These are phyloP conservation scores for Mucor indicus DNA, from an alignment of 371 early-diverging fungal species.

Conservation along the genomic window DNA sequence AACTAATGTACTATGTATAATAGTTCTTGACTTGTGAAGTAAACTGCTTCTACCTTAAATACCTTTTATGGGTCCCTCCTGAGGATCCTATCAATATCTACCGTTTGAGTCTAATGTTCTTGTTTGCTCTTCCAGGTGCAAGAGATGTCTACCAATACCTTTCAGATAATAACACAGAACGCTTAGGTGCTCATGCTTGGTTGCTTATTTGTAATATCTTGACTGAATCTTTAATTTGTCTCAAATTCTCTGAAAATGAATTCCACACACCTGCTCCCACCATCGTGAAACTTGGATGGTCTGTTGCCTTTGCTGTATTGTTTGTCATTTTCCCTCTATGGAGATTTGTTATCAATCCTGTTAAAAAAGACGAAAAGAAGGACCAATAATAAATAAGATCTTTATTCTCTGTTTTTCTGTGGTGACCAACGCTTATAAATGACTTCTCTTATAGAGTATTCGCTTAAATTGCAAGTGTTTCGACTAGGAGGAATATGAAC, in stretches of 20 bases:
- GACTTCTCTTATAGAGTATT: slow-evolving; percentile 47
- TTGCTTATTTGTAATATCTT: slow-evolving; percentile 80
- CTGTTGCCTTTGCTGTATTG: slow-evolving; percentile 43
- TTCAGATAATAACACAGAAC: slow-evolving; percentile 69
- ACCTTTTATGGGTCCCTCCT: slow-evolving; percentile 92
- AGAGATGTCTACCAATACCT: slow-evolving; percentile 92
- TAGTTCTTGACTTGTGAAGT: slow-evolving; percentile 80
- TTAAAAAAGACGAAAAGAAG: slow-evolving; percentile 8
- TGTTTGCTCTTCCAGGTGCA: slow-evolving; percentile 83
- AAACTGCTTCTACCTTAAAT: slow-evolving; percentile 94
- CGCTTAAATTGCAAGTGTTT: slow-evolving; percentile 8
- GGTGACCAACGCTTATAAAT: slow-evolving; percentile 59
- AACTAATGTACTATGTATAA: not conserved
- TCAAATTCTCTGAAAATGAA: slow-evolving; percentile 88
- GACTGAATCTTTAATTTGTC: slow-evolving; percentile 84
- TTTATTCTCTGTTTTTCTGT: slow-evolving; percentile 51
- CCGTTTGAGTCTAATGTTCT: slow-evolving; percentile 77
- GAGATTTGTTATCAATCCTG: slow-evolving; percentile 56
- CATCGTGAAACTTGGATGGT: slow-evolving; percentile 80
- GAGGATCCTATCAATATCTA: slow-evolving; percentile 80
- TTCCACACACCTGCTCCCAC: slow-evolving; percentile 79
- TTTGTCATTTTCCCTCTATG: slow-evolving; percentile 72
- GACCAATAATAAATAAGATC: too few relatives aligned
- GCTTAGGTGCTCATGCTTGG: slow-evolving; percentile 91
- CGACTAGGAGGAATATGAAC: slow-evolving; percentile 34